A percentile compares a stretch with the other conserved stretches of the same genome.
These are phyloP conservation scores for Diaporthe aspalathi DNA, from an alignment of 2,329 filamentous ascomycete genomes.

Conservation along the genomic window DNA sequence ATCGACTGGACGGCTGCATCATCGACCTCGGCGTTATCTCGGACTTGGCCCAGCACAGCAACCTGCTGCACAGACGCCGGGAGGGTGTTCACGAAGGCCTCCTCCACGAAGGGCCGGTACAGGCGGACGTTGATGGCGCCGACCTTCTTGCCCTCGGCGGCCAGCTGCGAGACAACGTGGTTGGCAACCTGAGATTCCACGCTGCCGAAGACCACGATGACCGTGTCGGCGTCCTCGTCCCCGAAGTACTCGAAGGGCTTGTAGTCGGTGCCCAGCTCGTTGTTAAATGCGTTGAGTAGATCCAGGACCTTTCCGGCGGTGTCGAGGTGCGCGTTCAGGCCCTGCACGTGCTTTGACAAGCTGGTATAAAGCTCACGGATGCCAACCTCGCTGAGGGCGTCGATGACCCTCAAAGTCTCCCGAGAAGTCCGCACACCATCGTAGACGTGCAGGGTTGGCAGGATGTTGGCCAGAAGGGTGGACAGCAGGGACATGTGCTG, in stretches of 20 bases:
- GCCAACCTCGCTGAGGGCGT: conserved; percentile 73
- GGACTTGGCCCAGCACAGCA: conserved; percentile 90
- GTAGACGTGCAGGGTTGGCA: conserved; percentile 83
- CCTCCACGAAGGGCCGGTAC: conserved; percentile 95
- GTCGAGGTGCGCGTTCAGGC: conserved; percentile 76
- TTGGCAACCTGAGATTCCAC: conserved; percentile 87
- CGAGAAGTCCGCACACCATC: conserved; percentile 80
- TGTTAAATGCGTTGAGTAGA: conserved; percentile 81
- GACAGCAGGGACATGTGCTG: conserved; percentile 90
- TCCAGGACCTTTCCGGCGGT: conserved; percentile 76
- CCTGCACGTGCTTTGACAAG: conserved; percentile 69
- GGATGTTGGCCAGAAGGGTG: conserved; percentile 75
- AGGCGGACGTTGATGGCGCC: conserved; percentile 92
- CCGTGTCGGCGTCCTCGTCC: conserved; percentile 80
- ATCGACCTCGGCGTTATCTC: conserved; percentile 75
- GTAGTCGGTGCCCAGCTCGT: conserved; percentile 93
- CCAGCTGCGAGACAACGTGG: conserved; percentile 80
- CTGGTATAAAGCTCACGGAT: conserved; percentile 74
- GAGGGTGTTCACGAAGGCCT: conserved; percentile 86
- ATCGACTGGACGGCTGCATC: conserved; percentile 84
- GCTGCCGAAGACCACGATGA: conserved; percentile 93
- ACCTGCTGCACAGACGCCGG: conserved; percentile 81
- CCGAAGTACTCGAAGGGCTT: conserved; percentile 94
- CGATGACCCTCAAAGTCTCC: conserved; percentile 78
- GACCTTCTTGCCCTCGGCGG: conserved; percentile 79